Evolutionary conservation across 371 early-diverging fungal species (phyloP), one percentile per base, ranked within the genome.

Genomic region (Actinomortierella wolfii): DNA sequence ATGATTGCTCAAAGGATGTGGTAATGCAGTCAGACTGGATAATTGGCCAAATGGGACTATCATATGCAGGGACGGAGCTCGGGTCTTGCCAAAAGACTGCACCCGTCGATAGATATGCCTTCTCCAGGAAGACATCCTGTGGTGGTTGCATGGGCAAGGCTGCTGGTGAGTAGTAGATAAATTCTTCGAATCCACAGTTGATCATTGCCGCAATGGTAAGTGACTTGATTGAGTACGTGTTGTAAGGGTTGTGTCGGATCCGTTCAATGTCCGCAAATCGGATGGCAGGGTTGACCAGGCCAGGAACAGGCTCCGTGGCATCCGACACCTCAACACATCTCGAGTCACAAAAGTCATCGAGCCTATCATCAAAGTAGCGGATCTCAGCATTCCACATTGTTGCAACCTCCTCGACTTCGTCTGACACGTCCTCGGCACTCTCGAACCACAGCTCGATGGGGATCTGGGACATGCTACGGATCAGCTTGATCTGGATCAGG

Each of bases 361-460:
- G 34, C 11, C 34, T 4, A 34, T 67, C 50, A 23, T 73, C 67
- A 1, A 73, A 46, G 3, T 51, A 51, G 13, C 73, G 59, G 49
- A 66, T 51, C 1, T 56, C 18, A 18, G 63, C 66, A 1, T 67
- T 67, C 66, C 61, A 73, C 13, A 59, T 29, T 23, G 58, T 53
- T 9, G 62, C 25, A 2, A 40, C 0, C 47, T 73, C 67, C 6
- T 67, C 62, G 25, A 67, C 18, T 7, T 66, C 67, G 18, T 62
- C 73, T 4, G 73, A 56, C 1, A 73, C 56, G 39, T 73, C 73
- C 24, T 44, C 42, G 15, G 28, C 53, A 3, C 34, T 44, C 42
- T 73, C 73, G 54, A 73, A 73, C 73, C 73, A 73, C 43, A 73
- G 67, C 44, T 73, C 73, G 48, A 73, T 73, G 13, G 73, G 73